phyloP scores from a whole-genome alignment of 2,329 filamentous ascomycete genomes.

The Fusarium annulatum region DNA sequence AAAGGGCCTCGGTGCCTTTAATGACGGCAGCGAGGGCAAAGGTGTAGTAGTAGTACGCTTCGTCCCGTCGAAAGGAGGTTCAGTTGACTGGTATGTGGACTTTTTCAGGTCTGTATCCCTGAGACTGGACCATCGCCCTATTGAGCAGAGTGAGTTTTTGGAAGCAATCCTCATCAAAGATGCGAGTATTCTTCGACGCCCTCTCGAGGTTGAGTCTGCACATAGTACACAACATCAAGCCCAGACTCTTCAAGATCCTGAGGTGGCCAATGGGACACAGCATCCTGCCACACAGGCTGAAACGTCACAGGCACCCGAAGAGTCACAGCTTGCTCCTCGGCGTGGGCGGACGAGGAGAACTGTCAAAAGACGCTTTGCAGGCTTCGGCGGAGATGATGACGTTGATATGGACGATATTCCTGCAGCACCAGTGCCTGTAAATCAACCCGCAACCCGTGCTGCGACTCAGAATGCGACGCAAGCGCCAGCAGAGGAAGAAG shows the following conservation, averaged over 20 bases:
- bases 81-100: constrained; percentile 73
- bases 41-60: constrained; percentile 85
- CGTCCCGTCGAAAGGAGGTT: constrained; percentile 65
- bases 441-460: neutral
- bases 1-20: constrained; percentile 74
- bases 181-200: constrained; percentile 75
- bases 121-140: constrained; percentile 80
- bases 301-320: constrained; percentile 30
- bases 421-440: constrained; percentile 1
- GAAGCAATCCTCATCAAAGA: constrained; percentile 89
- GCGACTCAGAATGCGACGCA: neutral
- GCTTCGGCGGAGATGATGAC: constrained; percentile 68
- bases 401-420: constrained; percentile 49
- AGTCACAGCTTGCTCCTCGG: constrained; percentile 40
- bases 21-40: constrained; percentile 70
- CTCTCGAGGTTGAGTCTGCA: constrained; percentile 64
- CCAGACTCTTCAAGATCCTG: constrained; percentile 6
- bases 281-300: constrained; percentile 12
- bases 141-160: constrained; percentile 91
- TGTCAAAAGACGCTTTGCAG: constrained; percentile 73
- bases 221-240: constrained; percentile 37
- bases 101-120: constrained; percentile 77
- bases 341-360: constrained; percentile 50
- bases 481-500: constrained; percentile 48
- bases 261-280: constrained; percentile 6